Evolutionary conservation across 176 grass and related monocot genomes (phyloP).

Genomic region (Puya raimondii): DNA sequence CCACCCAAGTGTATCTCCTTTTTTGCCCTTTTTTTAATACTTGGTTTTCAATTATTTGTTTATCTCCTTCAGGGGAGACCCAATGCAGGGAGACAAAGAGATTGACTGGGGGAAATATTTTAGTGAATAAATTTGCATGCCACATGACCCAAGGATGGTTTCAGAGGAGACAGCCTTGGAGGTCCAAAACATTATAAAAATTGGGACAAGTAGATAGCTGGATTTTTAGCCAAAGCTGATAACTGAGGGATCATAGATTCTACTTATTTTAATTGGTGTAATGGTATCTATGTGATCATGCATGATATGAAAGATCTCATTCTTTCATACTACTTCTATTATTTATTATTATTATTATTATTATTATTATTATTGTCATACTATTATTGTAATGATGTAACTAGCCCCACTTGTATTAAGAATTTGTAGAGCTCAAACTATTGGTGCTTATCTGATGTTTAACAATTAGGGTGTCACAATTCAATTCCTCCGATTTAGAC

Average conservation of each 20-base stretch:
- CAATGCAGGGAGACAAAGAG: conserved; percentile 20
- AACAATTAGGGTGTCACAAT: no score
- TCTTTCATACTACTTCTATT: no score
- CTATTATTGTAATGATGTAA: no score
- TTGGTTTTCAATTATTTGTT: conserved; percentile 4
- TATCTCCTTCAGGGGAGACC: not conserved
- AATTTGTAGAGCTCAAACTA: no score
- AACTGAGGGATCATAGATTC: not conserved
- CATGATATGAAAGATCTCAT: not conserved
- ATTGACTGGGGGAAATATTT: conserved; percentile 26
- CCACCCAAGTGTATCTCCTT: conserved; percentile 1
- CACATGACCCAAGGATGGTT: conserved; percentile 17
- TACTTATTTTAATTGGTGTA: not conserved
- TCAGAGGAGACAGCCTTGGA: conserved; percentile 14
- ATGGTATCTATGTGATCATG: not conserved
- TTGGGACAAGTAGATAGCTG: not conserved
- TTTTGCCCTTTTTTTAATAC: conserved; percentile 2
- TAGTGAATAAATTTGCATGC: conserved; percentile 10
- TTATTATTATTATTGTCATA: no score
- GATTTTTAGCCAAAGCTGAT: not conserved
- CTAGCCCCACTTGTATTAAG: no score
- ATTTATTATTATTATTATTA: no score
- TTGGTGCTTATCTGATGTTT: no score
- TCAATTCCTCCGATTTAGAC: no score
- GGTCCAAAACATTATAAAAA: not conserved